phyloP scores from a whole-genome alignment of 108 stramenopile species.

The Conticribra guillardii region DNA sequence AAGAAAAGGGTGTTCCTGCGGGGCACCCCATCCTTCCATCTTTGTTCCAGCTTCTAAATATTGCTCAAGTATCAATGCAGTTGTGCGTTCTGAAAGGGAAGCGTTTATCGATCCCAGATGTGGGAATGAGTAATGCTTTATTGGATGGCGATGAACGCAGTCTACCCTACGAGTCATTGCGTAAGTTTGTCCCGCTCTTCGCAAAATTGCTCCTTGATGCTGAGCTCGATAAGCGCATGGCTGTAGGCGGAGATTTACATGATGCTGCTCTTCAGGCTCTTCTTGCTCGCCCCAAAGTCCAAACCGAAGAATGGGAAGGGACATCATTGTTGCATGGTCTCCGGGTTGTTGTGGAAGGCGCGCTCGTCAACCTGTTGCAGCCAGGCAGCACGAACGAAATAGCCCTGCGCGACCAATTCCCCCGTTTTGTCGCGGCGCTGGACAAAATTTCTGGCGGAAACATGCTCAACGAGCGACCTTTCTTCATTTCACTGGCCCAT shows the following conservation, averaged over 20 bases:
- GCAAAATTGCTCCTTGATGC: slow-evolving; percentile 69
- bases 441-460: slow-evolving; percentile 51
- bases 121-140: slow-evolving; percentile 46
- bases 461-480: slow-evolving; percentile 66
- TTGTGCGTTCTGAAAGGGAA: slow-evolving; percentile 77
- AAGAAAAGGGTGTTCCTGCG: slow-evolving; percentile 57
- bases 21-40: slow-evolving; percentile 73
- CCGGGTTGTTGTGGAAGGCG: slow-evolving; percentile 67
- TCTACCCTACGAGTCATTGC: slow-evolving; percentile 61
- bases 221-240: slow-evolving; percentile 72
- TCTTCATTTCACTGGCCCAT: slow-evolving; percentile 73
- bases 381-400: slow-evolving; percentile 77
- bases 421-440: slow-evolving; percentile 69
- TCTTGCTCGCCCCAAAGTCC: slow-evolving; percentile 23
- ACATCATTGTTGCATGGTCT: slow-evolving; percentile 55
- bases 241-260: slow-evolving; percentile 71
- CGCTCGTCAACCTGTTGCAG: slow-evolving; percentile 68
- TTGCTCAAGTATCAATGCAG: slow-evolving; percentile 77
- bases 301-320: slow-evolving; percentile 42
- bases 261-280: slow-evolving; percentile 48
- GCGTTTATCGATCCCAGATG: slow-evolving; percentile 64
- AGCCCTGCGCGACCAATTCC: slow-evolving; percentile 68
- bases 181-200: slow-evolving; percentile 67
- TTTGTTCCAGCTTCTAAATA: slow-evolving; percentile 77
- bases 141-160: slow-evolving; percentile 46